phyloP scores from a whole-genome alignment of 495 filamentous ascomycete species.

The Aspergillus asperescens region DNA sequence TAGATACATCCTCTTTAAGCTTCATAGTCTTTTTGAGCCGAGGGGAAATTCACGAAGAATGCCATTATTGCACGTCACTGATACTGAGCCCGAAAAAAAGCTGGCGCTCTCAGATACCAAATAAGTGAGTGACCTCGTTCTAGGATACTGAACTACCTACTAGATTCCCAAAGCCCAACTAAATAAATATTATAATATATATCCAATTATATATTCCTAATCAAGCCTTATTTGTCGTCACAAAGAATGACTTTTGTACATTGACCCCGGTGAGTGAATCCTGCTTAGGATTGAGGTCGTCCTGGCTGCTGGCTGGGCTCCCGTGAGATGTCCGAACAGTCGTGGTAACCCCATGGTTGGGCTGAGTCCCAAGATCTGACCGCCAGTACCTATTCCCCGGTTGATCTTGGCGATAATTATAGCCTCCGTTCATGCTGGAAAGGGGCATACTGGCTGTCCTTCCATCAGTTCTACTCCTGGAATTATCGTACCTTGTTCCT shows the following conservation, averaged over 20 bases:
- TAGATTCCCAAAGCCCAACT: background rate
- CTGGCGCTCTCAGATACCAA: too few species aligned
- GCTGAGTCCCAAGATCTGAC: constrained; percentile 27
- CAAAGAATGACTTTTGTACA: constrained; percentile 38
- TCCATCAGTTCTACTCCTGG: constrained; percentile 19
- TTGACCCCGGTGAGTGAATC: constrained; percentile 31
- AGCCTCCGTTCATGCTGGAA: constrained; percentile 29
- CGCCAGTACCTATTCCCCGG: constrained; percentile 29
- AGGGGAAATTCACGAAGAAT: too few species aligned
- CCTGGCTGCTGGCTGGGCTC: constrained; percentile 35
- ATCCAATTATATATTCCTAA: background rate
- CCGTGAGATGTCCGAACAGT: constrained; percentile 30
- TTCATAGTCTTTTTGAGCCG: too few species aligned
- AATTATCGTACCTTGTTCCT: constrained; percentile 27
- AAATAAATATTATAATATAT: background rate
- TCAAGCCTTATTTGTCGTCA: constrained; percentile 27
- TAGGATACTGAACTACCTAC: too few species aligned
- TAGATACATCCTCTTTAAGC: too few species aligned
- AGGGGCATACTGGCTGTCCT: constrained; percentile 29
- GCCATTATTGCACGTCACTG: too few species aligned
- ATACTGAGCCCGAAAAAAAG: too few species aligned
- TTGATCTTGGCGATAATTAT: constrained; percentile 18
- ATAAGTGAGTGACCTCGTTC: too few species aligned
- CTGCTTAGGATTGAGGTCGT: constrained; percentile 33
- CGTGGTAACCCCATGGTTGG: constrained; percentile 26